A percentile compares a stretch with the other conserved stretches of the same genome.
phyloP scores from a whole-genome alignment of 306 rosid genomes.

The Inga oerstediana region DNA sequence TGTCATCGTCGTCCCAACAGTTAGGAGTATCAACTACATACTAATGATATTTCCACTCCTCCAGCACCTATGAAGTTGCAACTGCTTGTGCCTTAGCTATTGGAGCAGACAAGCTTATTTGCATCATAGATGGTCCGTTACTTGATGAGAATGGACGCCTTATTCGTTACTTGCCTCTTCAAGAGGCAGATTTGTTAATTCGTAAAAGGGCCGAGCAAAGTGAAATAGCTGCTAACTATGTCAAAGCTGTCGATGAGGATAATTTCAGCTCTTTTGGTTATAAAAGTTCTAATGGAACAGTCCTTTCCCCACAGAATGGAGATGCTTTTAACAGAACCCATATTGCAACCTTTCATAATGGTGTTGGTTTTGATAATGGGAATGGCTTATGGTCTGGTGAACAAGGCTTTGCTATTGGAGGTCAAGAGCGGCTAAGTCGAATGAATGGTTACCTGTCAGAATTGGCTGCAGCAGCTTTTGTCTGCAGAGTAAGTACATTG shows the following conservation, averaged over 20 bases:
- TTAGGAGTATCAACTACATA: constrained; percentile 14
- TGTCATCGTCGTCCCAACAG: not conserved
- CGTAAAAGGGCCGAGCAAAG: constrained; percentile 91
- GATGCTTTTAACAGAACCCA: constrained; percentile 39
- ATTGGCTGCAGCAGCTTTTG: constrained; percentile 98
- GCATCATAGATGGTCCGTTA: constrained; percentile 93
- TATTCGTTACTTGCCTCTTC: constrained; percentile 80
- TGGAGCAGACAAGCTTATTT: constrained; percentile 90
- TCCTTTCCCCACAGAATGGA: constrained; percentile 53
- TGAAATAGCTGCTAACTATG: constrained; percentile 93
- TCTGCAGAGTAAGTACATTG: constrained; percentile 77
- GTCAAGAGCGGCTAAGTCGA: constrained; percentile 86
- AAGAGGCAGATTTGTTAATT: constrained; percentile 89
- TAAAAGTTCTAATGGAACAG: constrained; percentile 44
- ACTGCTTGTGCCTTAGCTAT: constrained; percentile 96
- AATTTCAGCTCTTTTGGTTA: constrained; percentile 44
- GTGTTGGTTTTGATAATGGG: constrained; percentile 87
- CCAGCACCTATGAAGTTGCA: constrained; percentile 96
- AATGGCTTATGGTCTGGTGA: constrained; percentile 79
- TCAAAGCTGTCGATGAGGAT: constrained; percentile 77
- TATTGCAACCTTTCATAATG: constrained; percentile 71
- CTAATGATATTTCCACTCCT: constrained; percentile 39
- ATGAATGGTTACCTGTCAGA: constrained; percentile 88
- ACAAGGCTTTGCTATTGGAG: constrained; percentile 94
- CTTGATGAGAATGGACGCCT: constrained; percentile 81